These are phyloP conservation scores for Starmerella apis DNA, from an alignment of 805 yeast species.

Conservation along the genomic window DNA sequence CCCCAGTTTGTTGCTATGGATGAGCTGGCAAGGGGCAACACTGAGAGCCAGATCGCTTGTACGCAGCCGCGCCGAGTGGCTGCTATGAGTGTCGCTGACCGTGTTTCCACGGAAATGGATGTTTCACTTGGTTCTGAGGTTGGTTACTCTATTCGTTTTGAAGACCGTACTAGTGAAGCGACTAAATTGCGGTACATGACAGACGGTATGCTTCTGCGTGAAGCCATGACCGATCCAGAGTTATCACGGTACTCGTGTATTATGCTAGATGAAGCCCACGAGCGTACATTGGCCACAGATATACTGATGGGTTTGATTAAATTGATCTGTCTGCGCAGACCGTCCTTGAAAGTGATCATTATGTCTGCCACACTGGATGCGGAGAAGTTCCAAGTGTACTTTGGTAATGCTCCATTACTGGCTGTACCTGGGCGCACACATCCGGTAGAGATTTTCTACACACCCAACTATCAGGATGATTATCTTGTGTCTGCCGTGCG, in stretches of 20 bases:
- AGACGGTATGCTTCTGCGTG: slow-evolving; percentile 95
- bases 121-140: slow-evolving; percentile 87
- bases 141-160: slow-evolving; percentile 91
- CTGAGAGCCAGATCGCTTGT: slow-evolving; percentile 82
- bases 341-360: slow-evolving; percentile 80
- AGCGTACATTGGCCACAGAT: slow-evolving; percentile 92
- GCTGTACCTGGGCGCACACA: slow-evolving; percentile 98
- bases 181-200: slow-evolving; percentile 93
- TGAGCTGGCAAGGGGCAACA: slow-evolving; percentile 72
- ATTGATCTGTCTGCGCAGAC: slow-evolving; percentile 66
- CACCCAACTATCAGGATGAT: slow-evolving; percentile 93
- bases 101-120: slow-evolving; percentile 97
- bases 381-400: slow-evolving; percentile 83
- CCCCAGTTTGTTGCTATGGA: slow-evolving; percentile 92
- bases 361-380: slow-evolving; percentile 99
- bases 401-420: slow-evolving; percentile 81
- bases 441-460: slow-evolving; percentile 93
- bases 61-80: slow-evolving; percentile 96
- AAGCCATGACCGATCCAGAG: slow-evolving; percentile 93
- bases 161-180: slow-evolving; percentile 68
- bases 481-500: slow-evolving; percentile 90
- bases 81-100: slow-evolving; percentile 55
- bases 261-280: slow-evolving; percentile 95
- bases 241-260: slow-evolving; percentile 74
- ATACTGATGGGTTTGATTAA: slow-evolving; percentile 90